phyloP scores from a whole-genome alignment of 2,329 filamentous ascomycete genomes.

The Emmonsiellopsis sp. region DNA sequence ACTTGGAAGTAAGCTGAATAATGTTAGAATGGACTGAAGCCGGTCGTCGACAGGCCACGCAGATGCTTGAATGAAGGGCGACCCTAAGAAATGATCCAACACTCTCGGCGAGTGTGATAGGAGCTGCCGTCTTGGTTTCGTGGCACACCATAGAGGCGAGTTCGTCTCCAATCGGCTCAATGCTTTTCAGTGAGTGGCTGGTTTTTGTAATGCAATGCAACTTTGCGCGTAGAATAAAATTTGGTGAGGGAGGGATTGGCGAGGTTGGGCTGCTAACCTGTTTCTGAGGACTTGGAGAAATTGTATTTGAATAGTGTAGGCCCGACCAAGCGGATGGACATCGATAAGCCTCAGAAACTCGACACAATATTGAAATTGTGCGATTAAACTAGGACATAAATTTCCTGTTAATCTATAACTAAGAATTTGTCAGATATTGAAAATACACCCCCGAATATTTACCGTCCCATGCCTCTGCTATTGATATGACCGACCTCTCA shows the following conservation, averaged over 20 bases:
- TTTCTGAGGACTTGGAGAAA: background rate
- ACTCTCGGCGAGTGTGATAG: background rate
- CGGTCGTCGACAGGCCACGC: background rate
- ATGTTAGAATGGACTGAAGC: background rate
- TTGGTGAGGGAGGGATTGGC: too few relatives aligned
- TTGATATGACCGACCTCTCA: slow-evolving; percentile 5
- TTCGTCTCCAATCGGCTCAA: background rate
- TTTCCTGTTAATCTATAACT: background rate
- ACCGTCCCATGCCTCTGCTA: background rate
- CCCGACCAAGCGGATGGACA: background rate
- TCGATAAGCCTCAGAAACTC: background rate
- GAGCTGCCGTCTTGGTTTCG: background rate
- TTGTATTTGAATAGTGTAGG: background rate
- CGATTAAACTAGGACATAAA: background rate
- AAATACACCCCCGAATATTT: background rate
- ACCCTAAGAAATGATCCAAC: background rate
- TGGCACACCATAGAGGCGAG: background rate
- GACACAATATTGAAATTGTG: background rate
- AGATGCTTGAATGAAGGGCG: background rate
- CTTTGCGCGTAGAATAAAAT: background rate
- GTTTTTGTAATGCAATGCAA: background rate
- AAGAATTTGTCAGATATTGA: background rate
- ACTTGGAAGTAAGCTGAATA: background rate
- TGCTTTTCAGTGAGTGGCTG: background rate
- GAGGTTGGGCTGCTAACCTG: background rate